A percentile compares a stretch with the other conserved stretches of the same genome.
Evolutionary conservation across 345 rosid species (phyloP).

Genomic region (Draba incana): DNA sequence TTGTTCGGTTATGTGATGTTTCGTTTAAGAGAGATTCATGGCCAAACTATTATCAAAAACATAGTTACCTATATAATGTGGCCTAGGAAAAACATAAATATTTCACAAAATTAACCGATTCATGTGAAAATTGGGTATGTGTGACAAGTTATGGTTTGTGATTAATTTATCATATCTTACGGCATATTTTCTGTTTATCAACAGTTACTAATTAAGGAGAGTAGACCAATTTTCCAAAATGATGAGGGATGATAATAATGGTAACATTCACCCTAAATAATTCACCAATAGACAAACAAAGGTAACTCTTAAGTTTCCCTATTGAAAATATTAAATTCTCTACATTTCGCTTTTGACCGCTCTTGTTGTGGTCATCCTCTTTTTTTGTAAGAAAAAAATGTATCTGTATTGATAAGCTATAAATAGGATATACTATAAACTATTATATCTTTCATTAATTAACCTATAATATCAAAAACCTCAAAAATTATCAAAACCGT

Average conservation of each 20-base stretch:
- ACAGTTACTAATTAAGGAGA: constrained; percentile 25
- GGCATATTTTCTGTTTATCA: constrained; percentile 27
- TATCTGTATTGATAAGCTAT: no score
- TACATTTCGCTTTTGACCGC: constrained; percentile 14
- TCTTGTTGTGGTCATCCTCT: constrained; percentile 18
- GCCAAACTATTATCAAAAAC: constrained; percentile 54
- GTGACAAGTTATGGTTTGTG: constrained; percentile 8
- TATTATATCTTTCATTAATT: no score
- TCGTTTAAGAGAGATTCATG: constrained; percentile 58
- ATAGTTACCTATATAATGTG: no score
- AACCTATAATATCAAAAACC: no score
- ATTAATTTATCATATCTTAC: constrained; percentile 26
- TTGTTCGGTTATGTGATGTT: constrained; percentile 41
- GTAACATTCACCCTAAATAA: constrained; percentile 27
- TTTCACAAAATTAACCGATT: constrained; percentile 5
- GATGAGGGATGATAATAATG: neutral
- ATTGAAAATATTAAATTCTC: constrained; percentile 30
- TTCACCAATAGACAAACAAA: constrained; percentile 36
- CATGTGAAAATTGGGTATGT: constrained; percentile 5
- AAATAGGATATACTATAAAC: no score
- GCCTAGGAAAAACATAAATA: no score
- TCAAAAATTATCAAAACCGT: no score
- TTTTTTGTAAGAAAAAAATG: no score
- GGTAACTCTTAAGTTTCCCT: constrained; percentile 29
- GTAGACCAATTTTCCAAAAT: constrained; percentile 10